phyloP scores from a whole-genome alignment of 2,329 filamentous ascomycete species.

The Teratosphaeria gauchensis region DNA sequence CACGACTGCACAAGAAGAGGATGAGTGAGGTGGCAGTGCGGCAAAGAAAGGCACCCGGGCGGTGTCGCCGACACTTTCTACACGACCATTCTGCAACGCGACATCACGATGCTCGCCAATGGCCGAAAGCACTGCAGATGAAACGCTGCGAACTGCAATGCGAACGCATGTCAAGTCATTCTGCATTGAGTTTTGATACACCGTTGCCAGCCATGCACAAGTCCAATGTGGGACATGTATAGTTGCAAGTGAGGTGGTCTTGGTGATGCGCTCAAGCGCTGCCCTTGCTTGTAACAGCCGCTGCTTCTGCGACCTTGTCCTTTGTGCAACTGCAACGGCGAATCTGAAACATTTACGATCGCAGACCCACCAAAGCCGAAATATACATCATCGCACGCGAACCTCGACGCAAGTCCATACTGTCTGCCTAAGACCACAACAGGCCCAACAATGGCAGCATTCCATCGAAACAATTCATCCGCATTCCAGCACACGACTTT shows the following conservation, averaged over 20 bases:
- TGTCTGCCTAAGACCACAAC: conserved; percentile 7
- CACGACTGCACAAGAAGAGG: conserved; percentile 31
- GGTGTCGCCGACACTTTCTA: not conserved
- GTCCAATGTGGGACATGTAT: too few species aligned
- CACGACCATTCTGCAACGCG: too few species aligned
- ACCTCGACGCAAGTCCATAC: not conserved
- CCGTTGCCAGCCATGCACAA: too few species aligned
- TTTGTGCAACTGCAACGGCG: not conserved
- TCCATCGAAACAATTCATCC: conserved; percentile 6
- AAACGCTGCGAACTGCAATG: not conserved
- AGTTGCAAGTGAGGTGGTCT: not conserved
- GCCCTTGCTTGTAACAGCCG: conserved; percentile 1
- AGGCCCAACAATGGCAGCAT: conserved; percentile 21
- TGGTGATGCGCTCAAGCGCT: not conserved
- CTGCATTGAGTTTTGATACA: not conserved
- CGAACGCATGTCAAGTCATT: not conserved
- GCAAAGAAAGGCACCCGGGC: not conserved
- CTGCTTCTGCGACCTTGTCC: not conserved
- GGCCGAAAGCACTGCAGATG: not conserved
- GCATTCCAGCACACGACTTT: conserved; percentile 15
- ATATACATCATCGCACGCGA: not conserved
- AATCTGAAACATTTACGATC: not conserved
- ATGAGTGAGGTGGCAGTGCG: conserved; percentile 11
- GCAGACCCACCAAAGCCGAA: not conserved
- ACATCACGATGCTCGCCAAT: too few species aligned